Evolutionary conservation across 2,329 filamentous ascomycete species (phyloP).

Genomic region (Dryadomyces quercivorus): DNA sequence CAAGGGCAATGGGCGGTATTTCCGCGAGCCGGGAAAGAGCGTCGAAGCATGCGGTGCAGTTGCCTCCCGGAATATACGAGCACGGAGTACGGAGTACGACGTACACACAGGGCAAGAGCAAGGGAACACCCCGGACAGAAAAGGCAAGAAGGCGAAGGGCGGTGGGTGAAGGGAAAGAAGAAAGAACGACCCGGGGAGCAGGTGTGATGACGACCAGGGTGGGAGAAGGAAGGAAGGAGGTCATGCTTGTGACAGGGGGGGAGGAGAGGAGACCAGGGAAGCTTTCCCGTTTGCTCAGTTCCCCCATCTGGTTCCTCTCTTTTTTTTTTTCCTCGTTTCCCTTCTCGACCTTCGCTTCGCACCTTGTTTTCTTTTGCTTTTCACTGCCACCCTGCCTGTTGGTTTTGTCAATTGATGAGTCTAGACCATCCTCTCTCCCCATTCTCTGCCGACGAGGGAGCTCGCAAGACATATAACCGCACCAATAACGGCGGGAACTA

Average conservation of each 20-base stretch:
- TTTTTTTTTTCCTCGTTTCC: background rate
- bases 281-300: background rate
- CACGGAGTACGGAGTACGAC: background rate
- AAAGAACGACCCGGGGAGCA: background rate
- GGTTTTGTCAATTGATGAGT: background rate
- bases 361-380: background rate
- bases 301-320: background rate
- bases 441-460: background rate
- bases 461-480: background rate
- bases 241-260: background rate
- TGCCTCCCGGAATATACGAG: background rate
- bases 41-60: background rate
- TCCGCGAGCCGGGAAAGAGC: background rate
- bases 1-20: background rate
- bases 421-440: background rate
- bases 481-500: background rate
- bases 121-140: background rate
- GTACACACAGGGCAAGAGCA: background rate
- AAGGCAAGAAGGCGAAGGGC: background rate
- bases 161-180: background rate
- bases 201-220: background rate
- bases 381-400: background rate
- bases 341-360: background rate
- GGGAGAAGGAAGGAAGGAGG: too few relatives aligned
- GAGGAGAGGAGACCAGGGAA: too few relatives aligned